phyloP scores from a whole-genome alignment of 192 early-diverging fungal genomes.

The Podila verticillata region DNA sequence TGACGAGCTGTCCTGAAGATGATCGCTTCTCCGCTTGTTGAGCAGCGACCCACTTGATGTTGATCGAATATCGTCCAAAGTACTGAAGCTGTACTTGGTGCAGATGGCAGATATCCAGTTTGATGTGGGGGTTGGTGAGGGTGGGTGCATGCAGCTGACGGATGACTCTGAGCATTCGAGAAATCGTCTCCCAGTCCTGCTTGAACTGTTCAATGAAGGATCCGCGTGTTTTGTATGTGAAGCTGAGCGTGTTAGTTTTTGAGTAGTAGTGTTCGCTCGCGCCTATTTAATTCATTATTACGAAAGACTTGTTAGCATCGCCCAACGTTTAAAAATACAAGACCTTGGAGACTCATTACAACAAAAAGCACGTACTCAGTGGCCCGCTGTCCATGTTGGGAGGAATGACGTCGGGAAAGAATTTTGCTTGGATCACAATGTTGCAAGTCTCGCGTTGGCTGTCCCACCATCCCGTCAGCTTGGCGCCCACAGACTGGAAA shows the following conservation, averaged over 20 bases:
- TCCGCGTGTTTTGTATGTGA: constrained; percentile 38
- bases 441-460: constrained; percentile 42
- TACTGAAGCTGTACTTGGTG: constrained; percentile 33
- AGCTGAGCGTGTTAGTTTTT: constrained; percentile 19
- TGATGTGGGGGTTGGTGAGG: constrained; percentile 16
- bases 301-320: neutral
- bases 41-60: constrained; percentile 28
- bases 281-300: neutral
- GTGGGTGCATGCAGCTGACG: constrained; percentile 47
- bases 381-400: constrained; percentile 25
- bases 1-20: constrained; percentile 11
- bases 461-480: constrained; percentile 49
- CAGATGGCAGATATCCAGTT: constrained; percentile 16
- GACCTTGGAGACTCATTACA: too few relatives aligned
- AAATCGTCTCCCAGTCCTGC: constrained; percentile 46
- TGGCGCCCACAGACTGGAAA: constrained; percentile 37
- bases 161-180: constrained; percentile 35
- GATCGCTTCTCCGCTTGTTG: constrained; percentile 17
- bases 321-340: too few relatives aligned
- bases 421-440: constrained; percentile 46
- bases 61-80: constrained; percentile 17
- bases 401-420: constrained; percentile 16
- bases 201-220: constrained; percentile 37
- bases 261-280: constrained; percentile 16
- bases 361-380: constrained; percentile 6